These are phyloP conservation scores for Tulasnella sp. DNA, from an alignment of 768 basidiomycete genomes.

Conservation along the genomic window DNA sequence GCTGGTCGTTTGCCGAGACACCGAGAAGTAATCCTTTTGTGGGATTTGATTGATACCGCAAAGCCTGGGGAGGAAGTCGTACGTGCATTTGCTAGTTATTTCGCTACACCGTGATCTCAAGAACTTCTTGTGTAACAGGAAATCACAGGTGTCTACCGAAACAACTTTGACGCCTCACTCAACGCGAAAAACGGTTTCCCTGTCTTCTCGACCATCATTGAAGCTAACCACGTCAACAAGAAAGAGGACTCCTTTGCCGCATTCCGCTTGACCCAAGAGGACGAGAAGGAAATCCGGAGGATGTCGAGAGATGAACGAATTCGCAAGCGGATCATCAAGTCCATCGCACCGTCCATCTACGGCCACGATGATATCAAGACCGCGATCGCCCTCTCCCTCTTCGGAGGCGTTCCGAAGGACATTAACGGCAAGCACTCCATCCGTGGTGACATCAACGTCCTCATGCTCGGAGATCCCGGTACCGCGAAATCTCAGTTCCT, in stretches of 20 bases:
- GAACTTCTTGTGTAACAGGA: slow-evolving; percentile 63
- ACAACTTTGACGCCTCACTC: slow-evolving; percentile 96
- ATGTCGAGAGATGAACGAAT: slow-evolving; percentile 89
- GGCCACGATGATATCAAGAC: slow-evolving; percentile 99
- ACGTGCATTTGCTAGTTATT: slow-evolving; percentile 26
- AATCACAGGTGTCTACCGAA: slow-evolving; percentile 94
- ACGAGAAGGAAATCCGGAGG: slow-evolving; percentile 80
- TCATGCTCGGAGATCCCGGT: slow-evolving; percentile 93
- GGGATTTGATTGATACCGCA: slow-evolving; percentile 96
- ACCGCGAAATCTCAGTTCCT: slow-evolving; percentile 99
- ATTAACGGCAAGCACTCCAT: slow-evolving; percentile 94
- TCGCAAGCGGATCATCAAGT: slow-evolving; percentile 94
- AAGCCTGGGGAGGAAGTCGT: slow-evolving; percentile 99
- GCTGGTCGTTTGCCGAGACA: slow-evolving; percentile 95
- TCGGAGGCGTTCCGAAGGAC: slow-evolving; percentile 89
- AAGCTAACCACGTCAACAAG: slow-evolving; percentile 98
- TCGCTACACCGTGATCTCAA: not conserved
- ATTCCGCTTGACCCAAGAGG: slow-evolving; percentile 92
- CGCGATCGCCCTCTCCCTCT: slow-evolving; percentile 87
- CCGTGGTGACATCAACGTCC: slow-evolving; percentile 95
- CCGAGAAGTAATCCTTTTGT: slow-evolving; percentile 89
- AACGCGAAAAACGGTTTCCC: slow-evolving; percentile 99
- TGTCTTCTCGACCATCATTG: slow-evolving; percentile 95
- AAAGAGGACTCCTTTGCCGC: slow-evolving; percentile 99
- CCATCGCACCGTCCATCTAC: slow-evolving; percentile 97